Percentiles rank a stretch among this genome's conserved stretches.
Conservation (phyloP, 2,329 filamentous ascomycete species). For the Cladobotryum mycophilum region DNA sequence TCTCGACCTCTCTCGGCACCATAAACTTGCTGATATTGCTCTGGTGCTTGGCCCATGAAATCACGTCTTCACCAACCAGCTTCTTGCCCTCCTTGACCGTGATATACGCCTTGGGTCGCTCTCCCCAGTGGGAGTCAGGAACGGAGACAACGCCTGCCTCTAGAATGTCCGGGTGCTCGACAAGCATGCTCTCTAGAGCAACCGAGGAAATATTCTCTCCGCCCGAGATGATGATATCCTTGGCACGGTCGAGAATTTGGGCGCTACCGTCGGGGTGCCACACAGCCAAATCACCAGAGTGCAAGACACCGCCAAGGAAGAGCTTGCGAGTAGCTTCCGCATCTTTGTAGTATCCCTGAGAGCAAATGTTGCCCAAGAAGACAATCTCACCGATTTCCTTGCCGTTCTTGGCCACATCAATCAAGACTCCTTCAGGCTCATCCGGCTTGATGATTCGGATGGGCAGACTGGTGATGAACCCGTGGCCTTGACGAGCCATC, state of each 20-base stretch:
- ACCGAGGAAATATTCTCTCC: constrained; percentile 97
- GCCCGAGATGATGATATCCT: constrained; percentile 97
- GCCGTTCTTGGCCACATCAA: constrained; percentile 43
- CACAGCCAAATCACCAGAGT: constrained; percentile 88
- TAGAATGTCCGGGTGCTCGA: constrained; percentile 79
- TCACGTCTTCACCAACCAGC: constrained; percentile 53
- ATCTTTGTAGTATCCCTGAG: constrained; percentile 89
- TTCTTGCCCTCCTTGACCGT: constrained; percentile 65
- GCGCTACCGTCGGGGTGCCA: constrained; percentile 87
- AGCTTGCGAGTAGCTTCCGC: constrained; percentile 76
- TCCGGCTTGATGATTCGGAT: constrained; percentile 77
- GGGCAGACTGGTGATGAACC: constrained; percentile 76
- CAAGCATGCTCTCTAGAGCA: constrained; percentile 83
- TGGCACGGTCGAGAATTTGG: constrained; percentile 88
- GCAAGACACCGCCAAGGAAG: constrained; percentile 78
- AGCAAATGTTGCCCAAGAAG: constrained; percentile 86
- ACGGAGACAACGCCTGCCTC: constrained; percentile 90
- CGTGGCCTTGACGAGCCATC: constrained; percentile 93
- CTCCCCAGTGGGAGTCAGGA: constrained; percentile 85
- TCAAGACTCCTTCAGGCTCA: constrained; percentile 51
- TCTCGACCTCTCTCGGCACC: constrained; percentile 66
- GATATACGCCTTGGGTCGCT: constrained; percentile 89
- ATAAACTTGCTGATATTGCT: constrained; percentile 86
- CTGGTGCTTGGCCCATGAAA: constrained; percentile 77
- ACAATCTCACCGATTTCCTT: constrained; percentile 57